phyloP scores from a whole-genome alignment of 768 basidiomycete genomes.

The Termitomyces sp. region DNA sequence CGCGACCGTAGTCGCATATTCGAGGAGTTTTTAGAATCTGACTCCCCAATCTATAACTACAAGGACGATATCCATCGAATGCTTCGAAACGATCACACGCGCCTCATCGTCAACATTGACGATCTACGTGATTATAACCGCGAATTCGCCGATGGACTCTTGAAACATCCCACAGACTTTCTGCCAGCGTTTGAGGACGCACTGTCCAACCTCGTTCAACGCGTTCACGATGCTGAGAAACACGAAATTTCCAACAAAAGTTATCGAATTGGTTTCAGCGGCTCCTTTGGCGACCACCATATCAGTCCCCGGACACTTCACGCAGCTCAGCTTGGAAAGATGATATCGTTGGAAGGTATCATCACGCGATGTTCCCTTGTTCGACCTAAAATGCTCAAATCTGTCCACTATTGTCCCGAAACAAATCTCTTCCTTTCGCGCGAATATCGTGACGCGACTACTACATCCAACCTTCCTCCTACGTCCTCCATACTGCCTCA shows the following conservation, averaged over 20 bases:
- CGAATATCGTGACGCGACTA: conserved; percentile 90
- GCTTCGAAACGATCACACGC: conserved; percentile 76
- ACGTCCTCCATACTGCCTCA: conserved; percentile 85
- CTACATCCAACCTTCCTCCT: conserved; percentile 80
- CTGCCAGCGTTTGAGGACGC: conserved; percentile 89
- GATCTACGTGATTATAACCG: conserved; percentile 91
- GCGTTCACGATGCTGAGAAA: conserved; percentile 71
- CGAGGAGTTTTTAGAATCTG: conserved; percentile 75
- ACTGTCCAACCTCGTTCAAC: conserved; percentile 64
- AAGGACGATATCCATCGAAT: conserved; percentile 78
- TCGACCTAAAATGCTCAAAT: conserved; percentile 96
- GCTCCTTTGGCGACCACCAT: conserved; percentile 97
- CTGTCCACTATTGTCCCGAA: conserved; percentile 91
- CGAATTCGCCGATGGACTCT: conserved; percentile 79
- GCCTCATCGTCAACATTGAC: conserved; percentile 93
- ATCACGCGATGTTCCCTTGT: conserved; percentile 97
- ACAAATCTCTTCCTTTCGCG: conserved; percentile 80
- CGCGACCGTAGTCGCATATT: conserved; percentile 74
- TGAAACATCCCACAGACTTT: conserved; percentile 83
- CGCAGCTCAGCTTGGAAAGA: conserved; percentile 85
- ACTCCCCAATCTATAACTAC: conserved; percentile 70
- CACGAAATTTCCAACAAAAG: conserved; percentile 75
- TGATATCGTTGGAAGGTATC: conserved; percentile 97
- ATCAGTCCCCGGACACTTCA: conserved; percentile 90
- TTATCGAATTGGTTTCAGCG: conserved; percentile 87